Conservation (phyloP, 2,329 filamentous ascomycete species). For the Colletotrichum sidae region DNA sequence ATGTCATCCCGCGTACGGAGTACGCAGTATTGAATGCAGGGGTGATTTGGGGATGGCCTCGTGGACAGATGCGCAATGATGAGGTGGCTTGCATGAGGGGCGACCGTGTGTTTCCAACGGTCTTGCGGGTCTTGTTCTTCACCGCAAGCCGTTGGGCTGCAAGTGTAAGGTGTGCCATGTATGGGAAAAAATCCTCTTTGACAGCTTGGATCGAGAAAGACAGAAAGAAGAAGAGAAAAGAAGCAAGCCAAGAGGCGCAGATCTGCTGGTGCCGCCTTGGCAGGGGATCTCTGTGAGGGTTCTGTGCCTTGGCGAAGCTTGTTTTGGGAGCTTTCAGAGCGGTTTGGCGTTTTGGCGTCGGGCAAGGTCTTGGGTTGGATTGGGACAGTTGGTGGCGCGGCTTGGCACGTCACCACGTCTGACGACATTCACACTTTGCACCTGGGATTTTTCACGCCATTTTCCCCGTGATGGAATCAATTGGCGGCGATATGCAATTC, state of each 20-base stretch:
- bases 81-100: neutral
- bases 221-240: slow-evolving; percentile 1
- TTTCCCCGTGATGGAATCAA: slow-evolving; percentile 1
- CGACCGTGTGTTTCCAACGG: too few relatives aligned
- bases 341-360: neutral
- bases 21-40: neutral
- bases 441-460: neutral
- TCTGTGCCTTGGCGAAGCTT: slow-evolving; percentile 36
- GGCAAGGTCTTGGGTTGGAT: slow-evolving; percentile 1
- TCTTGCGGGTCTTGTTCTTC: too few relatives aligned
- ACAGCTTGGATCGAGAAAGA: too few relatives aligned
- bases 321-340: slow-evolving; percentile 6
- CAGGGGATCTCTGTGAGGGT: slow-evolving; percentile 2
- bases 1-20: slow-evolving; percentile 13
- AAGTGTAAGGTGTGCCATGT: too few relatives aligned
- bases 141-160: too few relatives aligned
- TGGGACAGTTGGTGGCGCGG: slow-evolving; percentile 15
- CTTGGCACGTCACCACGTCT: slow-evolving; percentile 34
- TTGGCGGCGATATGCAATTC: neutral
- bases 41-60: neutral
- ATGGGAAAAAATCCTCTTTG: too few relatives aligned
- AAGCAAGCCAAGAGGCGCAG: slow-evolving; percentile 19
- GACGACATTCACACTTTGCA: slow-evolving; percentile 13
- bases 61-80: neutral
- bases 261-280: slow-evolving; percentile 21